phyloP scores from a whole-genome alignment of 805 yeast species.

The Priceomyces medius region DNA sequence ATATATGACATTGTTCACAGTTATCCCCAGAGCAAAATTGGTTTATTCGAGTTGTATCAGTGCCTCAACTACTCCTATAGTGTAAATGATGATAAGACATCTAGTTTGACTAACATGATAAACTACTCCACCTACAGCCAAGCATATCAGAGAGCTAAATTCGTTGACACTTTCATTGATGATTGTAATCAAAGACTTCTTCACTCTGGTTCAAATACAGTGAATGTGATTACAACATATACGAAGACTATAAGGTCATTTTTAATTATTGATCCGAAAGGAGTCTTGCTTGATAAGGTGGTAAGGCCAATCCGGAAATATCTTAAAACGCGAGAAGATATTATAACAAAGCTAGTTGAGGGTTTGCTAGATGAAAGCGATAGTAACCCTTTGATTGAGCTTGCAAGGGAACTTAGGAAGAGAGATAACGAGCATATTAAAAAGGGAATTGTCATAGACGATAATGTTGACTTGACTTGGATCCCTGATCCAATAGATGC shows the following conservation, averaged over 20 bases:
- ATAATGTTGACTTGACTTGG: constrained; percentile 59
- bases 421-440: constrained; percentile 10
- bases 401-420: constrained; percentile 51
- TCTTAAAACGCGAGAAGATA: constrained; percentile 70
- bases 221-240: constrained; percentile 66
- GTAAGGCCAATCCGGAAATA: constrained; percentile 73
- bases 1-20: constrained; percentile 55
- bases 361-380: constrained; percentile 58
- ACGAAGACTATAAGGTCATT: constrained; percentile 72
- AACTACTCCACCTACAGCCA: constrained; percentile 21
- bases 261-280: constrained; percentile 77
- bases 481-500: constrained; percentile 88
- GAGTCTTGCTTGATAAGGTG: constrained; percentile 76
- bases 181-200: constrained; percentile 49
- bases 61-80: constrained; percentile 34
- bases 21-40: constrained; percentile 52
- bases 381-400: constrained; percentile 46
- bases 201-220: constrained; percentile 81
- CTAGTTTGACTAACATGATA: constrained; percentile 13
- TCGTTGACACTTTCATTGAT: constrained; percentile 51
- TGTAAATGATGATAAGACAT: constrained; percentile 1
- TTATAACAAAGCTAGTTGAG: constrained; percentile 64
- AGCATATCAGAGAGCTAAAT: constrained; percentile 46
- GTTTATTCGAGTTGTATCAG: constrained; percentile 56
- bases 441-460: constrained; percentile 27